phyloP scores from a whole-genome alignment of 768 basidiomycete species.

The Gloeopeniophorella convolvens region DNA sequence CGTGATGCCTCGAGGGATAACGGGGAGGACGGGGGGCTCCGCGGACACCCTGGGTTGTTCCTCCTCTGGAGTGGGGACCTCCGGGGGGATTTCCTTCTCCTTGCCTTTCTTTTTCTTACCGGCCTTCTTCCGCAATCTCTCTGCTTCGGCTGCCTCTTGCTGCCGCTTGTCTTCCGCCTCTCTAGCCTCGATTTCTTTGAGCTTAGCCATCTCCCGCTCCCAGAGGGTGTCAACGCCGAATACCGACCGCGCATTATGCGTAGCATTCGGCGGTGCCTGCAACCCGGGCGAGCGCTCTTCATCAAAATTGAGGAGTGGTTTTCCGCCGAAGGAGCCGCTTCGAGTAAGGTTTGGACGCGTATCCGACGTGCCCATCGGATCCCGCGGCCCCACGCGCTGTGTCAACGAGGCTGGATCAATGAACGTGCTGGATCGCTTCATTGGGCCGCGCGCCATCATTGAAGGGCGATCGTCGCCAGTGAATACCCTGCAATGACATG shows the following conservation, averaged over 20 bases:
- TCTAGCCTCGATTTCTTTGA: slow-evolving; percentile 65
- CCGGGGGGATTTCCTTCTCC: slow-evolving; percentile 29
- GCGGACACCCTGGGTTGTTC: slow-evolving; percentile 12
- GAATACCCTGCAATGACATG: slow-evolving; percentile 59
- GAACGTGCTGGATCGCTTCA: slow-evolving; percentile 55
- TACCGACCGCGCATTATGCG: slow-evolving; percentile 58
- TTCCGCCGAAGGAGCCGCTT: slow-evolving; percentile 46
- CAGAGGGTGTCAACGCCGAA: slow-evolving; percentile 93
- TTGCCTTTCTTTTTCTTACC: slow-evolving; percentile 39
- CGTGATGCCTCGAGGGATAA: slow-evolving; percentile 30
- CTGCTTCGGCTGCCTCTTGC: slow-evolving; percentile 39
- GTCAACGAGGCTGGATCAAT: slow-evolving; percentile 65
- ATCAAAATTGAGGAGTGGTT: slow-evolving; percentile 63
- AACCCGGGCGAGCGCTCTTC: slow-evolving; percentile 36
- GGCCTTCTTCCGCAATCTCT: slow-evolving; percentile 33
- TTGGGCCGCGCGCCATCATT: slow-evolving; percentile 77
- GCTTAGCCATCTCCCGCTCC: slow-evolving; percentile 81
- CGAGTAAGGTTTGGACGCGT: slow-evolving; percentile 37
- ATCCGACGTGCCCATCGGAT: slow-evolving; percentile 36
- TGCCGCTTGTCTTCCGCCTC: slow-evolving; percentile 58
- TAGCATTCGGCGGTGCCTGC: slow-evolving; percentile 23
- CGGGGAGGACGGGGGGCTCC: slow-evolving; percentile 29
- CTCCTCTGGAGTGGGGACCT: background rate
- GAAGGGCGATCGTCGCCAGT: slow-evolving; percentile 83
- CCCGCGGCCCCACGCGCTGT: slow-evolving; percentile 39